Base-by-base conservation (phyloP, 2,329 filamentous ascomycete species). In the Penicillium sp. region DNA sequence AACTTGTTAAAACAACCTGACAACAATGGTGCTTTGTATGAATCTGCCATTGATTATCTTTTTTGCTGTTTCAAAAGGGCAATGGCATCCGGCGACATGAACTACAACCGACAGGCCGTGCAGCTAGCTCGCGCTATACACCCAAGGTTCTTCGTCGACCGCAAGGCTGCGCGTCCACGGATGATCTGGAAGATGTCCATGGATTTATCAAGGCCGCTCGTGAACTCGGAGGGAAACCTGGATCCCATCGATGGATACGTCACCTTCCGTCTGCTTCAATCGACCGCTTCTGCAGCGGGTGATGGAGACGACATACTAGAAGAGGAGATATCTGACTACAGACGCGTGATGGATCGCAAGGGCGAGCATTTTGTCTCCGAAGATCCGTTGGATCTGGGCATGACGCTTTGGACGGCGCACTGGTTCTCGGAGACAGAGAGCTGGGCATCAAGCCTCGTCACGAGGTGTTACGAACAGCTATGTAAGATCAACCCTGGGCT, bases 171-270 rank as follows among this genome's bases (percentile, higher is more conserved):
- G 3, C 63, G 66, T 4, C 77, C 77, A 41, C 68, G 73, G 13
- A 79, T 87, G 80, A 79, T 84, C 2, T 87, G 84, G 83, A 87
- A 87, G 69, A 75, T 86, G 63, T 78, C 78, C 2, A 78, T 76
- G 63, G 81, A 85, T 61, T 70, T 85, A 69, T 70, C 75, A 16
- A 65, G 62, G 16, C 76, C 80, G 3, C 71, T 86, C 0, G 82
- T 85, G 0, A 68, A 70, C 0, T 79, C 78, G 1, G 80, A 86
- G 68, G 84, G 84, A 6, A 82, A 85, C 62, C 69, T 86, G 2
- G 84, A 87, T 62, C 82, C 84, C 0, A 78, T 83, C 3, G 82
- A 83, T 43, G 84, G 84, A 5, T 83, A 77, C 58, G 80, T 83
- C 4, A 72, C 83, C 0, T 85, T 79, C 60, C 70, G 76, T 22